Evolutionary conservation across 441 rosid species (phyloP).

Genomic region (Kokia cookei): DNA sequence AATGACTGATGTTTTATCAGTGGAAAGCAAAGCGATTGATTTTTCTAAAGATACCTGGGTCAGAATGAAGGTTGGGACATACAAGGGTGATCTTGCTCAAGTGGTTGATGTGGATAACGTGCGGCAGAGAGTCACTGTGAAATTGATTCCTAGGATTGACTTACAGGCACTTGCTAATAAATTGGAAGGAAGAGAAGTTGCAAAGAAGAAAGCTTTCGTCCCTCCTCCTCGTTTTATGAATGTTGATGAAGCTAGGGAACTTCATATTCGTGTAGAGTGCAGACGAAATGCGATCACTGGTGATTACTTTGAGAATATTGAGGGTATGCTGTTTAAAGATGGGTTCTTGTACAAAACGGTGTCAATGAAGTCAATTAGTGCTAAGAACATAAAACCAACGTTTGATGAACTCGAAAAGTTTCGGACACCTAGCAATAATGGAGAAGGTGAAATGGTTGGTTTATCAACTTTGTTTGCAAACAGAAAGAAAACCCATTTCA

Average conservation of each 20-base stretch:
- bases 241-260: slow-evolving; percentile 83
- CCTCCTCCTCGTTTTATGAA: slow-evolving; percentile 96
- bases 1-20: neutral
- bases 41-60: neutral
- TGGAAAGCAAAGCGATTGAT: neutral
- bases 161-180: slow-evolving; percentile 77
- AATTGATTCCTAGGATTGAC: slow-evolving; percentile 26
- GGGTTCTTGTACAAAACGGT: slow-evolving; percentile 24
- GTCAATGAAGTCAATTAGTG: slow-evolving; percentile 76
- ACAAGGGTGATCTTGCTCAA: neutral
- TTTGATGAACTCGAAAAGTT: slow-evolving; percentile 97
- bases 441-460: slow-evolving; percentile 64
- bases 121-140: neutral
- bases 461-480: slow-evolving; percentile 84
- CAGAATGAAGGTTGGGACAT: neutral
- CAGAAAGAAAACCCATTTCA: slow-evolving; percentile 91
- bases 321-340: neutral
- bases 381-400: slow-evolving; percentile 70
- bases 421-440: slow-evolving; percentile 71
- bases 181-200: slow-evolving; percentile 77
- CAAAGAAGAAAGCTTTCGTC: slow-evolving; percentile 84
- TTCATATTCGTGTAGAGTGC: neutral
- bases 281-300: neutral
- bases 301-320: neutral
- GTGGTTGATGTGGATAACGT: neutral